These are phyloP conservation scores for Colletotrichum sp. DNA, from an alignment of 2,329 filamentous ascomycete genomes.

Conservation along the genomic window DNA sequence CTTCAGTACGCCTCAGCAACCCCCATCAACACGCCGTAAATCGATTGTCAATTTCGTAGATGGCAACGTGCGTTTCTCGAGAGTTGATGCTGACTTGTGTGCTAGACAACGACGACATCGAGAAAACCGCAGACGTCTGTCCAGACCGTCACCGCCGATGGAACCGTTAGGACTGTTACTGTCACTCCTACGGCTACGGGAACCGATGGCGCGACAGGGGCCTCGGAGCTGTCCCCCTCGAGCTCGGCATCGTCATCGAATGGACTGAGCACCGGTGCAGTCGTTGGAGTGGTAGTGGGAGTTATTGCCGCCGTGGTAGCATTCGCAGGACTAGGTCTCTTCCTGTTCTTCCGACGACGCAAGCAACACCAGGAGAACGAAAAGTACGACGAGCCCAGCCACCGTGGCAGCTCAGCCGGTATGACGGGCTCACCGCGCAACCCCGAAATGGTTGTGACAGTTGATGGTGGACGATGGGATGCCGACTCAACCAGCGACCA, in stretches of 20 bases:
- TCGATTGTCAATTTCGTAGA: not conserved
- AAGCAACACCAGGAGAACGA: conserved; percentile 48
- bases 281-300: conserved; percentile 48
- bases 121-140: conserved; percentile 28
- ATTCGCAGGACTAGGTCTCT: conserved; percentile 39
- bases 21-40: conserved; percentile 8
- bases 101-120: not conserved
- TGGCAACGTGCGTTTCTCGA: not conserved
- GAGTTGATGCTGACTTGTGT: not conserved
- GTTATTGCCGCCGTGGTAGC: conserved; percentile 45
- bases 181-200: conserved; percentile 46
- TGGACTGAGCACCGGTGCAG: conserved; percentile 49
- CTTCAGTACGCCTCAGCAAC: conserved; percentile 12
- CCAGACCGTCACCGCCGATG: conserved; percentile 60
- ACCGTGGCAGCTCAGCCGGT: conserved; percentile 56
- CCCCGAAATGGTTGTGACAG: conserved; percentile 44
- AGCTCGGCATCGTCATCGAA: not conserved
- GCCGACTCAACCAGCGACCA: conserved; percentile 13
- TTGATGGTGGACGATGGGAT: conserved; percentile 25
- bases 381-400: conserved; percentile 49
- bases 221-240: not conserved
- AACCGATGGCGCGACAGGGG: conserved; percentile 23
- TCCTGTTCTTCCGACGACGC: conserved; percentile 50
- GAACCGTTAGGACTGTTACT: conserved; percentile 60
- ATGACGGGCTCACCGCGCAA: conserved; percentile 48